Evolutionary conservation across 2,329 filamentous ascomycete genomes (phyloP).

Genomic region (Fusarium nygamai): DNA sequence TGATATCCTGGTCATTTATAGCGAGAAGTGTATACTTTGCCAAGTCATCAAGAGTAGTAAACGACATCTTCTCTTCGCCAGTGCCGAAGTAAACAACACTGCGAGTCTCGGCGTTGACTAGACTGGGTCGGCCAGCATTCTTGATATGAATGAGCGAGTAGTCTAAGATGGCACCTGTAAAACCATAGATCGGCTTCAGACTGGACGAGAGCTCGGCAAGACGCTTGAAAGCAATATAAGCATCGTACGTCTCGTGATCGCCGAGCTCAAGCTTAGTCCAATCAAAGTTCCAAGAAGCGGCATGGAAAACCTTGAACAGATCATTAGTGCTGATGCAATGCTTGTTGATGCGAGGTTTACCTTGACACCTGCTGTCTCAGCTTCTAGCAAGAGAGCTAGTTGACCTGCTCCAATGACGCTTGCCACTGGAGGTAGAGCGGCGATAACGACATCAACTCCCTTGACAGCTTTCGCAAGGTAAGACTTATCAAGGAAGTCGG

Average conservation of each 20-base stretch:
- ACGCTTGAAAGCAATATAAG: conserved; percentile 10
- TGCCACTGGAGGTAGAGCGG: not conserved
- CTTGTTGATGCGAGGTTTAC: not conserved
- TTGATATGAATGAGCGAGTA: conserved; percentile 8
- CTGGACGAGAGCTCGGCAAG: conserved; percentile 1
- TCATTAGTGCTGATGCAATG: not conserved
- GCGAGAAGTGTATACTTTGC: not conserved
- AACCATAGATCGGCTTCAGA: not conserved
- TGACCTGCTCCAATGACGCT: conserved; percentile 4
- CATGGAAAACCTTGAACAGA: not conserved
- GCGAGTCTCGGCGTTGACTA: not conserved
- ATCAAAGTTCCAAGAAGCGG: conserved; percentile 4
- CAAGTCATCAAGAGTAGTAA: conserved; percentile 1
- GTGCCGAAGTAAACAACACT: not conserved
- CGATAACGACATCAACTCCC: not conserved
- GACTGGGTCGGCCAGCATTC: not conserved
- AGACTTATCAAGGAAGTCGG: not conserved
- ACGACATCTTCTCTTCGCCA: not conserved
- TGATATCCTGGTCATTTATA: not conserved
- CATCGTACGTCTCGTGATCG: conserved; percentile 7
- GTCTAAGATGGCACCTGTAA: not conserved
- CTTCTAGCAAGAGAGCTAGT: not conserved
- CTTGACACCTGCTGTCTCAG: conserved; percentile 11
- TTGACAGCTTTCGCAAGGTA: not conserved
- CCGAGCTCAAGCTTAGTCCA: conserved; percentile 5